Evolutionary conservation across 2,329 filamentous ascomycete species (phyloP).

Genomic region (Hypoxylon sp.): DNA sequence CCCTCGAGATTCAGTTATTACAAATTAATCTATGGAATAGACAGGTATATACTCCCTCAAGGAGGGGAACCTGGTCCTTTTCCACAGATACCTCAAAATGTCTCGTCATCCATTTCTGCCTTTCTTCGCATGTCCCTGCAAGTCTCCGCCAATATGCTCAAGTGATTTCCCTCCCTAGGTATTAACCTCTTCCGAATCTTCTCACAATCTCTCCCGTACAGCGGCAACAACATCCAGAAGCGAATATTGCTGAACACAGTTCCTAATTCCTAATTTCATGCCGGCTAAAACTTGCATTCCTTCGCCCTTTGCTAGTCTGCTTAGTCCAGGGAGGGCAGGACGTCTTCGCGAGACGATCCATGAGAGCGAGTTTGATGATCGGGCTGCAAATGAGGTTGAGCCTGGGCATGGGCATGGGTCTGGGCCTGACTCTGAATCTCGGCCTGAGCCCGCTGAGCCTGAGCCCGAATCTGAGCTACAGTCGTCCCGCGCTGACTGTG

Average conservation of each 20-base stretch:
- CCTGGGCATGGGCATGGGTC: constrained; percentile 11
- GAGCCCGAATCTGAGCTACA: constrained; percentile 3
- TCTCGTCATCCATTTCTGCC: constrained; percentile 32
- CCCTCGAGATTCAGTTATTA: constrained; percentile 32
- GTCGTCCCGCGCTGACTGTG: constrained; percentile 3
- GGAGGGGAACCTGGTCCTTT: constrained; percentile 34
- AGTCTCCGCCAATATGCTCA: background rate
- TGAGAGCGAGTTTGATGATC: constrained; percentile 17
- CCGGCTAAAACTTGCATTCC: background rate
- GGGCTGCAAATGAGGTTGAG: too few species aligned
- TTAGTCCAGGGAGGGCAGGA: constrained; percentile 47
- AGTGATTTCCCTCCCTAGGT: background rate
- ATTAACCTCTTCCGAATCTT: constrained; percentile 6
- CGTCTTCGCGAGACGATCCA: constrained; percentile 29
- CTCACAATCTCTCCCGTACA: constrained; percentile 1
- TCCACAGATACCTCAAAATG: constrained; percentile 39
- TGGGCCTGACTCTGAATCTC: background rate
- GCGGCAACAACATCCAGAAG: constrained; percentile 8
- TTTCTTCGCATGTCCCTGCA: constrained; percentile 3
- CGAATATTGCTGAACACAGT: constrained; percentile 7
- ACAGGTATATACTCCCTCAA: constrained; percentile 42
- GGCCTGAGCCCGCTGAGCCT: constrained; percentile 8
- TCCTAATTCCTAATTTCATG: constrained; percentile 6
- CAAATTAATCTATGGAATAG: constrained; percentile 37
- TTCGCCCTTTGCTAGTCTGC: background rate